Percentiles rank a stretch among this genome's conserved stretches.
phyloP scores from a whole-genome alignment of 768 basidiomycete genomes.

The Tricholoma matsutake region DNA sequence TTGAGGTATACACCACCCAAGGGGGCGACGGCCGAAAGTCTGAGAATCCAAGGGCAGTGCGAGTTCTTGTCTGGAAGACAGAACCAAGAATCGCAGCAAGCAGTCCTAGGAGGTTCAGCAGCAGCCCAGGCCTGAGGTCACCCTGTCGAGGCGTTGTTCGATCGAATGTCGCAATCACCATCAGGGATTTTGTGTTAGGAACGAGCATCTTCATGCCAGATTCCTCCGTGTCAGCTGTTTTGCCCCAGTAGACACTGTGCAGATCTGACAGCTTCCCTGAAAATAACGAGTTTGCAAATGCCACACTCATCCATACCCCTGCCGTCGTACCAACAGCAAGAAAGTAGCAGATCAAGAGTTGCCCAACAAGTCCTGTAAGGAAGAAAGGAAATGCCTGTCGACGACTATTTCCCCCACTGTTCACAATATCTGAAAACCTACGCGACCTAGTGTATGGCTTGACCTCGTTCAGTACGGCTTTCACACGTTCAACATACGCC shows the following conservation, averaged over 20 bases:
- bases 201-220: slow-evolving; percentile 8
- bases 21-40: slow-evolving; percentile 12
- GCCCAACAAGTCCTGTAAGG: neutral
- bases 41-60: slow-evolving; percentile 19
- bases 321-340: neutral
- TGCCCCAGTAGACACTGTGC: slow-evolving; percentile 22
- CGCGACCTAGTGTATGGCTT: neutral
- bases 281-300: slow-evolving; percentile 15
- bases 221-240: slow-evolving; percentile 12
- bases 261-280: slow-evolving; percentile 19
- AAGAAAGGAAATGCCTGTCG: neutral
- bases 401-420: neutral
- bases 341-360: neutral
- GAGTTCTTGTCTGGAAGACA: slow-evolving; percentile 21
- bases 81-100: slow-evolving; percentile 24
- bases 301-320: neutral
- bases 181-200: slow-evolving; percentile 18
- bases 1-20: slow-evolving; percentile 25
- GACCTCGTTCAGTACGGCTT: neutral
- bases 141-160: slow-evolving; percentile 22
- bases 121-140: slow-evolving; percentile 19
- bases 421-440: neutral
- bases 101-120: slow-evolving; percentile 20
- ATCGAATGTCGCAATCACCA: slow-evolving; percentile 25
- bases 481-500: neutral